phyloP scores from a whole-genome alignment of 1,284 basidiomycete genomes.

The Ustilago hordei region DNA sequence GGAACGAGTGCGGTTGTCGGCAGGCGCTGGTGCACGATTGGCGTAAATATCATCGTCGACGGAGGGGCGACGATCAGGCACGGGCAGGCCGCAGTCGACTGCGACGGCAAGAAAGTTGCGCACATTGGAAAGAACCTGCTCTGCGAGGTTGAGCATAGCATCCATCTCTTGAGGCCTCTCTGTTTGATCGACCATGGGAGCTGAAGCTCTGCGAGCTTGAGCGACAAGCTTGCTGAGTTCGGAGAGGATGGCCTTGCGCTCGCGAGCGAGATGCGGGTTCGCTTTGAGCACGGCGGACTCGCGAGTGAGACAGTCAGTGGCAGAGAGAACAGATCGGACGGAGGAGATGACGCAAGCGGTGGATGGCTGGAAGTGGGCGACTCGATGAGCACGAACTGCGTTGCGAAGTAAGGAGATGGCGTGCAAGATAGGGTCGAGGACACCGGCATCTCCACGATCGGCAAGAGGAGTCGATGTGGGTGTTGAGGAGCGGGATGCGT shows the following conservation, averaged over 20 bases:
- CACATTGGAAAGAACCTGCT: slow-evolving; percentile 72
- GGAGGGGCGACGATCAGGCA: slow-evolving; percentile 73
- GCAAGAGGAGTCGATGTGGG: slow-evolving; percentile 36
- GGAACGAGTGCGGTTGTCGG: slow-evolving; percentile 2
- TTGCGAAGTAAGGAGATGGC: slow-evolving; percentile 86
- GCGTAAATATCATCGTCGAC: slow-evolving; percentile 61
- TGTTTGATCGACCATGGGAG: slow-evolving; percentile 53
- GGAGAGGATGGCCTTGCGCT: slow-evolving; percentile 84
- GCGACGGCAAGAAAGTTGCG: slow-evolving; percentile 75
- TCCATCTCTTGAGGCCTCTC: slow-evolving; percentile 68
- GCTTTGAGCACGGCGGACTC: slow-evolving; percentile 80
- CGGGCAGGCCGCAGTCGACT: slow-evolving; percentile 81
- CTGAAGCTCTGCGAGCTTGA: slow-evolving; percentile 80
- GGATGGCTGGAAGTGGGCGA: slow-evolving; percentile 78
- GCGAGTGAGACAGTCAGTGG: slow-evolving; percentile 86
- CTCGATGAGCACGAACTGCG: slow-evolving; percentile 81
- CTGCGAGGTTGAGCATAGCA: slow-evolving; percentile 71
- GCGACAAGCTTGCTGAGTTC: slow-evolving; percentile 85
- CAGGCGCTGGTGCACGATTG: slow-evolving; percentile 12
- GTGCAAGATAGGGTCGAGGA: slow-evolving; percentile 76
- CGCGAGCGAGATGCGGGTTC: slow-evolving; percentile 78
- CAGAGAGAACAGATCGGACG: slow-evolving; percentile 86
- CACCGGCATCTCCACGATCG: slow-evolving; percentile 40
- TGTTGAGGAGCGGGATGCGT: slow-evolving; percentile 46
- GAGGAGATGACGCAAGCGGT: slow-evolving; percentile 87